Conservation (phyloP, 345 rosid species). For the Nephelium lappaceum region DNA sequence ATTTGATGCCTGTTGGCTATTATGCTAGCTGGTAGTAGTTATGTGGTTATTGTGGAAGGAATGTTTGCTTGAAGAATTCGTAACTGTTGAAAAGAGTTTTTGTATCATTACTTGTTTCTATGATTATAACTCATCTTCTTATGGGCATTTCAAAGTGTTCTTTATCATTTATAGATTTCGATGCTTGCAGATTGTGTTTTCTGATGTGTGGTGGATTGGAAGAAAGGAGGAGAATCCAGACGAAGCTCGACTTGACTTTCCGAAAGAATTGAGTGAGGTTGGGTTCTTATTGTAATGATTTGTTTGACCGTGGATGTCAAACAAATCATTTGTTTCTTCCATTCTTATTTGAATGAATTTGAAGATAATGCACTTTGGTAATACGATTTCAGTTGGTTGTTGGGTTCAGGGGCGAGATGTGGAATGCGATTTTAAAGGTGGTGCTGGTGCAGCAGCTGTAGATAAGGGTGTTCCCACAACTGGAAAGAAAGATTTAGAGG, state of each 20-base stretch:
- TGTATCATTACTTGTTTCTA: not conserved
- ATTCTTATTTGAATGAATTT: not conserved
- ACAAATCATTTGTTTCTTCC: not conserved
- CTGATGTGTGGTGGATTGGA: slow-evolving; percentile 98
- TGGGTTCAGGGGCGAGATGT: slow-evolving; percentile 50
- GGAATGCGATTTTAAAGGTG: slow-evolving; percentile 73
- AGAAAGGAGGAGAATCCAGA: slow-evolving; percentile 84
- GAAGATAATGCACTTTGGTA: slow-evolving; percentile 4
- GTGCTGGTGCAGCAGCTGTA: slow-evolving; percentile 57
- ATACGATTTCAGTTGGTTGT: slow-evolving; percentile 5
- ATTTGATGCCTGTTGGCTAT: not conserved
- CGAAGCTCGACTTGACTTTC: slow-evolving; percentile 76
- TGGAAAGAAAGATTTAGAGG: slow-evolving; percentile 42
- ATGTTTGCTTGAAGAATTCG: not conserved
- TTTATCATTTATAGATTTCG: slow-evolving; percentile 6
- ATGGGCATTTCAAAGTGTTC: slow-evolving; percentile 1
- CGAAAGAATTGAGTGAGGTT: slow-evolving; percentile 75
- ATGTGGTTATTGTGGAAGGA: not conserved
- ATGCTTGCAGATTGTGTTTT: slow-evolving; percentile 73
- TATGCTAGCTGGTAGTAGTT: not conserved
- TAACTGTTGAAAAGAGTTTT: not conserved
- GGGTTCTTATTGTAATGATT: slow-evolving; percentile 15
- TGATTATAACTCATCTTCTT: not conserved
- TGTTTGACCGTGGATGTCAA: not conserved
- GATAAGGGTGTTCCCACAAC: slow-evolving; percentile 38